Evolutionary conservation across 2,329 filamentous ascomycete species (phyloP), one percentile per base, ranked within the genome.

Genomic region (Diaporthe humulicola): DNA sequence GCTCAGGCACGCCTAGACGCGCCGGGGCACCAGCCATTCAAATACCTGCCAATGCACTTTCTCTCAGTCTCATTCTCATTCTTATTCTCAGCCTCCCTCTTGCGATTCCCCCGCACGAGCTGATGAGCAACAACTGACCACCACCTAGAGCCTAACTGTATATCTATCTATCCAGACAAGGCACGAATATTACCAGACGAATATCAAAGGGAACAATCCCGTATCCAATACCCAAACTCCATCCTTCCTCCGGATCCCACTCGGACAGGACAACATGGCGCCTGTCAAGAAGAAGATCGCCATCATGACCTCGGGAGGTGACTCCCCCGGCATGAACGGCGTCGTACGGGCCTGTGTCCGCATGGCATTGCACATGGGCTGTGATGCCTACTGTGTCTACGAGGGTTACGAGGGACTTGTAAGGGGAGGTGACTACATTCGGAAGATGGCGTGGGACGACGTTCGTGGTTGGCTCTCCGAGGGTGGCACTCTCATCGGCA

Each of bases 351-450:
- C 96, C 67, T 94, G 98, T 38, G 94, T 99, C 74, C 94, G 97
- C 79, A 98, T 95, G 90, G 91, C 95, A 69, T 95, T 98, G 79
- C 92, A 97, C 84, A 91, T 94, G 84, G 93, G 90, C 76, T 96
- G 94, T 82, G 94, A 96, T 79, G 90, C 93, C 76, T 97, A 91
- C 80, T 94, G 93, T 79, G 88, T 97, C 82, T 97, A 96, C 84
- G 97, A 98, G 84, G 97, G 97, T 76, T 99, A 99, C 86, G 95
- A 98, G 82, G 97, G 97, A 56, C 89, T 99, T 71, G 96, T 99
- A 38, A 91, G 94, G 78, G 97, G 96, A 79, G 95, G 95, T 61
- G 90, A 95, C 82, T 91, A 96, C 86, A 98, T 99, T 86, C 91
- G 91, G 80, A 90, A 94, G 86, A 95, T 98, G 91, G 87, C 91